phyloP scores from a whole-genome alignment of 768 basidiomycete genomes.

The Boletus fagicola region DNA sequence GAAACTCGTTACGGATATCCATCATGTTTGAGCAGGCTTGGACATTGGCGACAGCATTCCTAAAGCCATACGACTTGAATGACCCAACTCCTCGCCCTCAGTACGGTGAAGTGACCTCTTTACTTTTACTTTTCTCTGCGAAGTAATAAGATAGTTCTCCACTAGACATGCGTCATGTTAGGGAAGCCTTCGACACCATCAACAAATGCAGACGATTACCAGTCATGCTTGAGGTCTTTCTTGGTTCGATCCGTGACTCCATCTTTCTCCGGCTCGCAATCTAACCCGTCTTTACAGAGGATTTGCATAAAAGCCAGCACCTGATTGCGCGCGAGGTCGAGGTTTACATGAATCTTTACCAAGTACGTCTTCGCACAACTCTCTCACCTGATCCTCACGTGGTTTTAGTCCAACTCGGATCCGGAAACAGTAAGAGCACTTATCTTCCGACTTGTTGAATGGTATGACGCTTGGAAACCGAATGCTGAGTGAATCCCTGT shows the following conservation, averaged over 20 bases:
- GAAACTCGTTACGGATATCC: background rate
- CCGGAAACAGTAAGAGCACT: conserved; percentile 51
- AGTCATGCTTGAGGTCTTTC: conserved; percentile 65
- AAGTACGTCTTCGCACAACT: conserved; percentile 41
- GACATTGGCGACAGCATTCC: conserved; percentile 50
- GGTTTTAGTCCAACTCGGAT: conserved; percentile 43
- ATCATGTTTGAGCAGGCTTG: conserved; percentile 49
- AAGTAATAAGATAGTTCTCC: background rate
- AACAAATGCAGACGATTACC: conserved; percentile 59
- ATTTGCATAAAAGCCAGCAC: conserved; percentile 56
- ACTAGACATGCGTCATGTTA: conserved; percentile 48
- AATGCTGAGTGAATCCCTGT: conserved; percentile 51
- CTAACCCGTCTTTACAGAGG: conserved; percentile 42
- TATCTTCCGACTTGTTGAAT: conserved; percentile 59
- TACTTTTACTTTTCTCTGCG: background rate
- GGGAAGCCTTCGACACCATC: conserved; percentile 56
- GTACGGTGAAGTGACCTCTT: conserved; percentile 25
- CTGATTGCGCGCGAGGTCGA: conserved; percentile 62
- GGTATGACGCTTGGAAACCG: conserved; percentile 78
- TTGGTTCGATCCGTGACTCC: conserved; percentile 45
- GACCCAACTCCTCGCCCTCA: conserved; percentile 32
- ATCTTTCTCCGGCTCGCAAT: background rate
- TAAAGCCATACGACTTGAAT: conserved; percentile 55
- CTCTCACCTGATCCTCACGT: background rate
- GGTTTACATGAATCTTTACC: conserved; percentile 56